A percentile compares a stretch with the other conserved stretches of the same genome.
Conservation (phyloP, 352 stramenopile species). For the Phytophthora boehmeriae region DNA sequence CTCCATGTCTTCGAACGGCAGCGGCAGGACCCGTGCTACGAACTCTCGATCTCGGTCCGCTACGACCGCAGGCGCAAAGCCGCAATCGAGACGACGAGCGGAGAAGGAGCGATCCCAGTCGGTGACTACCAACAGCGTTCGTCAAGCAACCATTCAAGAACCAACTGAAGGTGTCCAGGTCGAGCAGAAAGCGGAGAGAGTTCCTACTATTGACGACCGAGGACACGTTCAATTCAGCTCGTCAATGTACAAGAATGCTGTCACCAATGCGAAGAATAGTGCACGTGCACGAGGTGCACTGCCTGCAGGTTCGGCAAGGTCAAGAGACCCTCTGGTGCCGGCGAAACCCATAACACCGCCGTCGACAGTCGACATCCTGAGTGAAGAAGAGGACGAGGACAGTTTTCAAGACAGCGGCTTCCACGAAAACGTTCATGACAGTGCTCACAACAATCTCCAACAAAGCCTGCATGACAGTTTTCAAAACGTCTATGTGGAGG, state of each 20-base stretch:
- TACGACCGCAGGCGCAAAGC: slow-evolving; percentile 9
- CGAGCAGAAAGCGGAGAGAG: slow-evolving; percentile 1
- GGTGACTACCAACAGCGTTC: slow-evolving; percentile 22
- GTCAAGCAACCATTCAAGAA: slow-evolving; percentile 20
- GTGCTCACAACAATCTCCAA: neutral
- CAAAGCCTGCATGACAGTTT: too few relatives aligned
- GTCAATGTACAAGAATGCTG: slow-evolving; percentile 28
- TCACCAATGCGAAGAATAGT: slow-evolving; percentile 22
- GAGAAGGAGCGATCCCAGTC: slow-evolving; percentile 10
- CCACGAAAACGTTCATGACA: neutral
- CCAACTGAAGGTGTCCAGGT: slow-evolving; percentile 16
- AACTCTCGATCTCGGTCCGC: slow-evolving; percentile 19
- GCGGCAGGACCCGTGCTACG: slow-evolving; percentile 22
- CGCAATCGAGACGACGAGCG: slow-evolving; percentile 10
- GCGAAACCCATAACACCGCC: neutral
- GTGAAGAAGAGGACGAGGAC: slow-evolving; percentile 17
- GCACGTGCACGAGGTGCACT: slow-evolving; percentile 26
- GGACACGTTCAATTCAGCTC: slow-evolving; percentile 35
- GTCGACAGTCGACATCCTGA: slow-evolving; percentile 19
- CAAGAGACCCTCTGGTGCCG: slow-evolving; percentile 16
- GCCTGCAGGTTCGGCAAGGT: slow-evolving; percentile 22
- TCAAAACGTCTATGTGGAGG: neutral
- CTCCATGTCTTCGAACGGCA: slow-evolving; percentile 15
- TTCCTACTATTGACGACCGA: slow-evolving; percentile 29
- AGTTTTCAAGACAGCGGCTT: neutral